A percentile compares a stretch with the other conserved stretches of the same genome.
These are phyloP conservation scores for Omphalea diandra DNA, from an alignment of 441 rosid genomes.

Conservation along the genomic window DNA sequence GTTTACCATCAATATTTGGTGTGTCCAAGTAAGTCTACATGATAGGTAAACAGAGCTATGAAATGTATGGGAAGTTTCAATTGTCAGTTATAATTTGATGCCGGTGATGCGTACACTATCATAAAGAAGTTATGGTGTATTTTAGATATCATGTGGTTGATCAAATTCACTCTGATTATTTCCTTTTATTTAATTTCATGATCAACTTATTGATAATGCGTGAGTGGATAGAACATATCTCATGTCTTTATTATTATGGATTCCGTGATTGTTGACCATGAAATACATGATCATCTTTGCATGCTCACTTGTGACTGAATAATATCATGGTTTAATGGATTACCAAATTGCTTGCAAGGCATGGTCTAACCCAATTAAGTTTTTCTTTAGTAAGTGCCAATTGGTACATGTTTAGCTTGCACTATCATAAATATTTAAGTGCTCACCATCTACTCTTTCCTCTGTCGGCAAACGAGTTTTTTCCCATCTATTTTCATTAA, in stretches of 20 bases:
- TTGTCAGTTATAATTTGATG: neutral
- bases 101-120: neutral
- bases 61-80: no score
- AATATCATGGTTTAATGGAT: neutral
- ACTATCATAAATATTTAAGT: neutral
- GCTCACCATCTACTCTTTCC: no score
- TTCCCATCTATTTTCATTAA: no score
- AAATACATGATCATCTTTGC: neutral
- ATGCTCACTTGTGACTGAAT: neutral
- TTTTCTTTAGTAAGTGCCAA: neutral
- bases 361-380: neutral
- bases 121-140: neutral
- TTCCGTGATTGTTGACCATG: neutral
- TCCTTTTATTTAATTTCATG: neutral
- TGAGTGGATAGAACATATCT: neutral
- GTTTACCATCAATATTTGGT: neutral
- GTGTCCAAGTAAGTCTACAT: neutral
- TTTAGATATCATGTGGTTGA: neutral
- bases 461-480: neutral
- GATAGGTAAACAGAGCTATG: no score
- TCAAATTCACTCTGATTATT: neutral
- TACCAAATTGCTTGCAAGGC: neutral
- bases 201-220: neutral
- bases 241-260: neutral
- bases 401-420: neutral